A percentile compares a stretch with the other conserved stretches of the same genome.
Conservation (phyloP, 192 early-diverging fungal species). For the Thoreauomyces humboldtii region DNA sequence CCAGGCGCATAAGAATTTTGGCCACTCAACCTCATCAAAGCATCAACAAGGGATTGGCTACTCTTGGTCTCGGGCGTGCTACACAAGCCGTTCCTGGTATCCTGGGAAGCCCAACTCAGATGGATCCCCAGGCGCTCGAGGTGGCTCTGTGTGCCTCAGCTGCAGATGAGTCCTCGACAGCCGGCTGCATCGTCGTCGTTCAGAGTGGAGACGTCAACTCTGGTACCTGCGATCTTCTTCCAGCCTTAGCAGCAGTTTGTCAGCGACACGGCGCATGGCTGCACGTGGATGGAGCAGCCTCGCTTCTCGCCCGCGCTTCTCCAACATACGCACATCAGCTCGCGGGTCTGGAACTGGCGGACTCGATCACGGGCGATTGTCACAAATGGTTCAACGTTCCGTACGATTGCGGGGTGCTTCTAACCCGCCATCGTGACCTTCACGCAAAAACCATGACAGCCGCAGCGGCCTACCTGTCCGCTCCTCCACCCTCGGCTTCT, state of each 20-base stretch:
- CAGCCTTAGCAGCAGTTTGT: slow-evolving; percentile 40
- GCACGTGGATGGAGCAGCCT: slow-evolving; percentile 61
- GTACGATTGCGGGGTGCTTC: slow-evolving; percentile 59
- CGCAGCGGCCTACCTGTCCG: slow-evolving; percentile 40
- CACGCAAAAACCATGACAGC: slow-evolving; percentile 23
- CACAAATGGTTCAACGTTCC: slow-evolving; percentile 69
- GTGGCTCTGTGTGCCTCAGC: slow-evolving; percentile 13
- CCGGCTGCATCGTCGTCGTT: slow-evolving; percentile 47
- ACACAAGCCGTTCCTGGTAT: slow-evolving; percentile 5
- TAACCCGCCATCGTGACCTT: slow-evolving; percentile 18
- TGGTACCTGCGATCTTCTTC: slow-evolving; percentile 40
- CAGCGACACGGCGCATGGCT: slow-evolving; percentile 46
- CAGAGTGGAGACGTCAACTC: slow-evolving; percentile 59
- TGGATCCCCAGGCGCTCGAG: neutral
- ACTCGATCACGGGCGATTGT: slow-evolving; percentile 57
- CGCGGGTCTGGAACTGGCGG: slow-evolving; percentile 30
- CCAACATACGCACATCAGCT: neutral
- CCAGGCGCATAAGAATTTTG: neutral
- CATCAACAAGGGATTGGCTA: slow-evolving; percentile 8
- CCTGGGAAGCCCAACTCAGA: neutral
- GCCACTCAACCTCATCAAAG: slow-evolving; percentile 33
- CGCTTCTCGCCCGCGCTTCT: slow-evolving; percentile 15
- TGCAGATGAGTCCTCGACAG: slow-evolving; percentile 1
- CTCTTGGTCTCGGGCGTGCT: neutral
- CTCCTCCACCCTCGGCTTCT: no score